A percentile compares a stretch with the other conserved stretches of the same genome.
Evolutionary conservation across 257 asterid species (phyloP).

Genomic region (Fraxinus cuspidata): DNA sequence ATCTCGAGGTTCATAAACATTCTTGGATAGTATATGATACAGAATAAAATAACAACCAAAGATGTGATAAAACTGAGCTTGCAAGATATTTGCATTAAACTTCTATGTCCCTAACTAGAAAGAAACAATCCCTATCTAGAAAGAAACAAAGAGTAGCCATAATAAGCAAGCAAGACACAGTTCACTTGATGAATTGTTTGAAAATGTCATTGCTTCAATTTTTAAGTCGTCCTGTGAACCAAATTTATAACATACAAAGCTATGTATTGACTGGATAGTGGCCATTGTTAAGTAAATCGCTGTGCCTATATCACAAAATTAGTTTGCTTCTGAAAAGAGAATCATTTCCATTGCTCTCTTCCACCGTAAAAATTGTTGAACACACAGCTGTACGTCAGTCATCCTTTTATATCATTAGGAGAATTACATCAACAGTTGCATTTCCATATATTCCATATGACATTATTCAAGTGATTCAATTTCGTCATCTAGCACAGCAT

Average conservation of each 20-base stretch:
- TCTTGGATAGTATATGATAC: conserved; percentile 86
- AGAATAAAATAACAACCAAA: conserved; percentile 24
- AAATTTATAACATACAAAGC: neutral
- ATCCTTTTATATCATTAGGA: neutral
- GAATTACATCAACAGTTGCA: neutral
- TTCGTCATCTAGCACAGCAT: neutral
- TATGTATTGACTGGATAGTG: neutral
- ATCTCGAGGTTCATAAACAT: conserved; percentile 92
- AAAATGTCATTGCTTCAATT: conserved; percentile 9
- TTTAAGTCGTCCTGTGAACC: neutral
- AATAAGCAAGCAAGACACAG: conserved; percentile 4
- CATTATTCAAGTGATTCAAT: neutral
- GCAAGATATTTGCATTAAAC: conserved; percentile 2
- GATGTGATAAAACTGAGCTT: neutral
- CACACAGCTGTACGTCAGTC: neutral
- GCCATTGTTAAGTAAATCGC: neutral
- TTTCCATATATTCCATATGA: neutral
- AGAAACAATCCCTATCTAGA: neutral
- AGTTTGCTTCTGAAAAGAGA: neutral
- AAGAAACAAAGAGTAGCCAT: conserved; percentile 18
- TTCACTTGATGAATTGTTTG: neutral
- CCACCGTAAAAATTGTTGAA: too few species aligned
- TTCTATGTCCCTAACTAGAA: neutral
- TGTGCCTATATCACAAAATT: neutral
- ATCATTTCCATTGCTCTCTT: neutral